Evolutionary conservation across 164 flowering plant genomes (phyloP).

Genomic region (Aristolochia fimbriata): DNA sequence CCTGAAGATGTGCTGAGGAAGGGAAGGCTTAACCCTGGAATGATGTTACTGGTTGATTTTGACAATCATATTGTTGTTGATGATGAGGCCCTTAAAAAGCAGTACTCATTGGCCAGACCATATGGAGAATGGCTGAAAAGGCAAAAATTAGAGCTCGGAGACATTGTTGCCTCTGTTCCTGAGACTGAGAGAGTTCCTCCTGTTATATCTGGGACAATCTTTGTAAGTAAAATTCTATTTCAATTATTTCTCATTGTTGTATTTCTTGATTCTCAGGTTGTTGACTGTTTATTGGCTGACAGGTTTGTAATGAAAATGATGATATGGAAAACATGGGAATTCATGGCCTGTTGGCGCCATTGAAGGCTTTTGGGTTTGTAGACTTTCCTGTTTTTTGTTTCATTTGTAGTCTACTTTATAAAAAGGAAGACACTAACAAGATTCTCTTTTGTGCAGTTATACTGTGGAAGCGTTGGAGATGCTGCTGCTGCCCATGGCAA

Average conservation of each 20-base stretch:
- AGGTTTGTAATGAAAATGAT: constrained; percentile 54
- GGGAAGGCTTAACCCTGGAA: constrained; percentile 98
- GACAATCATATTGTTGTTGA: constrained; percentile 94
- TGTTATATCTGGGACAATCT: constrained; percentile 51
- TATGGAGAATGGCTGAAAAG: constrained; percentile 87
- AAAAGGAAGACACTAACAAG: neutral
- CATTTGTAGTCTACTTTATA: neutral
- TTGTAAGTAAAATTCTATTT: constrained; percentile 34
- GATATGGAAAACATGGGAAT: constrained; percentile 77
- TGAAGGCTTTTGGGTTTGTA: constrained; percentile 92
- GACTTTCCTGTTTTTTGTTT: neutral
- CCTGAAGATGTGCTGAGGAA: constrained; percentile 85
- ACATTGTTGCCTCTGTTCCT: constrained; percentile 57
- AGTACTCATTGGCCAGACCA: constrained; percentile 84
- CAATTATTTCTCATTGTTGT: neutral
- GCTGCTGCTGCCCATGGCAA: constrained; percentile 96
- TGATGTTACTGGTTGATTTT: constrained; percentile 99
- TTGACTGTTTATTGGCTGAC: neutral
- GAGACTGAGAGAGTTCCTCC: constrained; percentile 51
- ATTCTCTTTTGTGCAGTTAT: constrained; percentile 44
- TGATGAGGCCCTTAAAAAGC: constrained; percentile 88
- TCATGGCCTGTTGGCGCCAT: constrained; percentile 78
- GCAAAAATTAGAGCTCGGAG: constrained; percentile 79
- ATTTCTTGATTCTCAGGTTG: neutral
- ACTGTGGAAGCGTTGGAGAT: constrained; percentile 91